These are phyloP conservation scores for Leucogyrophana mollusca DNA, from an alignment of 768 basidiomycete genomes.

Conservation along the genomic window DNA sequence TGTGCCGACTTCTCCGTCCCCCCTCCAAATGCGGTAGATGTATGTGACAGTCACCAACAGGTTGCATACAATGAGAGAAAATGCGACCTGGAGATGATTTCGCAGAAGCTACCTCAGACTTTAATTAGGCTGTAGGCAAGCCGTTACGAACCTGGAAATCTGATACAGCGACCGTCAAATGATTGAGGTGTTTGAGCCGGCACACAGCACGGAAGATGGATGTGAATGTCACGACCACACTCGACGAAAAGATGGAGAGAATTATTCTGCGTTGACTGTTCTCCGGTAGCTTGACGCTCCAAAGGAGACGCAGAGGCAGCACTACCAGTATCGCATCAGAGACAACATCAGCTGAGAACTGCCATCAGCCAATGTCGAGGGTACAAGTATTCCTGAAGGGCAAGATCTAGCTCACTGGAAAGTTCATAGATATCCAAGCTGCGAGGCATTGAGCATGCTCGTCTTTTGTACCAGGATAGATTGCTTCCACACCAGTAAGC, in stretches of 20 bases:
- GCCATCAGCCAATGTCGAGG: neutral
- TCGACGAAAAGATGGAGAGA: conserved; percentile 48
- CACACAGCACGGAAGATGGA: conserved; percentile 41
- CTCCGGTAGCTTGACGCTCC: conserved; percentile 38
- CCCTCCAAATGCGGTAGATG: conserved; percentile 9
- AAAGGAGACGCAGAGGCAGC: conserved; percentile 45
- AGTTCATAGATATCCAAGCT: conserved; percentile 10
- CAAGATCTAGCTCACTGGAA: neutral
- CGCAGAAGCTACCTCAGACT: neutral
- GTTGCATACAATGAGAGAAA: conserved; percentile 18
- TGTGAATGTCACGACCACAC: conserved; percentile 46
- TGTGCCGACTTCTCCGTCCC: too few species aligned
- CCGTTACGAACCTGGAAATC: conserved; percentile 40
- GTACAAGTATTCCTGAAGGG: neutral
- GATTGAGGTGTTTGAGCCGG: conserved; percentile 30
- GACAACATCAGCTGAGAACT: conserved; percentile 41
- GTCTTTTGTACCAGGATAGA: neutral
- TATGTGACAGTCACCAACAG: conserved; percentile 18
- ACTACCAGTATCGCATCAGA: conserved; percentile 45
- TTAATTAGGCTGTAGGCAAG: too few species aligned
- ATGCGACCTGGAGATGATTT: conserved; percentile 7
- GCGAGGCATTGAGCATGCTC: neutral
- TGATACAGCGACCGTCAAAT: conserved; percentile 24
- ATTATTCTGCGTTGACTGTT: conserved; percentile 39
- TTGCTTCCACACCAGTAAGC: neutral